Evolutionary conservation across 2,329 filamentous ascomycete species (phyloP).

Genomic region (Cercospora zeae-maydis): DNA sequence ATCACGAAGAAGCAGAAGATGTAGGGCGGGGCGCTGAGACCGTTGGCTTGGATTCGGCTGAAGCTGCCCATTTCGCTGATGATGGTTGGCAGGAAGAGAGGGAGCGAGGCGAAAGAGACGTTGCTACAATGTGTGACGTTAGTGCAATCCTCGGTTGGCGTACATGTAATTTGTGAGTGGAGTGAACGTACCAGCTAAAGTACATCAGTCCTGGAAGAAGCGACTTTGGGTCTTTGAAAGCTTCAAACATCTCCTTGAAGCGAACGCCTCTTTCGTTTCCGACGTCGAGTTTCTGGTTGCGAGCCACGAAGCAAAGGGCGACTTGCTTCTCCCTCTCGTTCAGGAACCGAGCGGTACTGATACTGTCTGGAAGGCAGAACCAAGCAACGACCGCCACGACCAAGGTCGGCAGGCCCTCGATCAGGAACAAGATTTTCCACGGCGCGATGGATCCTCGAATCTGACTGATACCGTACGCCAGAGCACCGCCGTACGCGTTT

Average conservation of each 20-base stretch:
- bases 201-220: slow-evolving; percentile 23
- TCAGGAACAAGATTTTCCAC: slow-evolving; percentile 61
- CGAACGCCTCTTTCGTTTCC: slow-evolving; percentile 22
- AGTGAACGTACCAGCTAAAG: slow-evolving; percentile 21
- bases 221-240: slow-evolving; percentile 25
- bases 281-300: slow-evolving; percentile 21
- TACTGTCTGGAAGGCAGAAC: slow-evolving; percentile 46
- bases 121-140: slow-evolving; percentile 38
- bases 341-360: slow-evolving; percentile 45
- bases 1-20: slow-evolving; percentile 42
- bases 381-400: slow-evolving; percentile 54
- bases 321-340: slow-evolving; percentile 45
- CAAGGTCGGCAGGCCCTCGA: slow-evolving; percentile 62
- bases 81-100: slow-evolving; percentile 56
- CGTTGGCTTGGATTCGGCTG: slow-evolving; percentile 37
- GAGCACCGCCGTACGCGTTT: slow-evolving; percentile 70
- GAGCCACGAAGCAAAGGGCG: slow-evolving; percentile 21
- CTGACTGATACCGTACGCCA: slow-evolving; percentile 62
- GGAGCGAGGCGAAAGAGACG: slow-evolving; percentile 59
- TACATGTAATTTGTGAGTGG: background rate
- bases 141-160: background rate
- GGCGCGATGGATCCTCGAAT: slow-evolving; percentile 55
- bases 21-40: slow-evolving; percentile 42
- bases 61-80: slow-evolving; percentile 63
- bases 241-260: slow-evolving; percentile 20